Evolutionary conservation across 352 stramenopile species (phyloP), one percentile per base, ranked within the genome.

Genomic region (Phytophthora gonapodyides): DNA sequence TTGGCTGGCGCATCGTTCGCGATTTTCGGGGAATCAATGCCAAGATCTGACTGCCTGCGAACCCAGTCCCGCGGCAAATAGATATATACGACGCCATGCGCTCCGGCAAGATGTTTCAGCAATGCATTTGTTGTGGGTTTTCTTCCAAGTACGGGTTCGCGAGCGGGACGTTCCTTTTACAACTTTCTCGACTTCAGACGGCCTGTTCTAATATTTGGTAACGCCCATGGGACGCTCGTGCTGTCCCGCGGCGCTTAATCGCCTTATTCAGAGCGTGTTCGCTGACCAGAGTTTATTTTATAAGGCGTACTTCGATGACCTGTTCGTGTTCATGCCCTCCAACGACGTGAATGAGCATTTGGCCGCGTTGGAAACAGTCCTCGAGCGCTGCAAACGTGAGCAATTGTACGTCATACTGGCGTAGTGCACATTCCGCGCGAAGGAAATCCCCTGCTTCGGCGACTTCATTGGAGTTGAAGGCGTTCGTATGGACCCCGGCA

Each of bases 61-160:
- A 30, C 2, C 55, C 44, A 42, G 38, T 56, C 7, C 45, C 30
- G 7, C 35, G 36, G 1, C 45, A 63, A 10, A n/a, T 56, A 24
- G 55, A 63, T 10, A 61, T 43, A n/a, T 54, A 42, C n/a, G 43
- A 61, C 24, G 21, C 47, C 31, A 43, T 54, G 46, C 15, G 17
- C 5, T 31, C 41, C 15, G 46, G 33, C 30, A 54, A 34, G n/a
- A 15, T 54, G 46, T 43, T 41, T 54, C 46, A 7, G 30, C 46
- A 16, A 43, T 54, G n/a, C 0, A 44, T 19, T 19, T 54, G 3
- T 12, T 54, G 3, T 54, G 33, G 46, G 33, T 8, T 1, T 43
- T 54, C n/a, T 42, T 54, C 7, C 31, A 42, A 19, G 34, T 54
- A 33, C 46, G 33, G 3, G 33, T 54, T 6, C 33, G 46, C 9